phyloP scores from a whole-genome alignment of 2,329 filamentous ascomycete genomes.

The Ophiocordyceps camponoti-leonardi region DNA sequence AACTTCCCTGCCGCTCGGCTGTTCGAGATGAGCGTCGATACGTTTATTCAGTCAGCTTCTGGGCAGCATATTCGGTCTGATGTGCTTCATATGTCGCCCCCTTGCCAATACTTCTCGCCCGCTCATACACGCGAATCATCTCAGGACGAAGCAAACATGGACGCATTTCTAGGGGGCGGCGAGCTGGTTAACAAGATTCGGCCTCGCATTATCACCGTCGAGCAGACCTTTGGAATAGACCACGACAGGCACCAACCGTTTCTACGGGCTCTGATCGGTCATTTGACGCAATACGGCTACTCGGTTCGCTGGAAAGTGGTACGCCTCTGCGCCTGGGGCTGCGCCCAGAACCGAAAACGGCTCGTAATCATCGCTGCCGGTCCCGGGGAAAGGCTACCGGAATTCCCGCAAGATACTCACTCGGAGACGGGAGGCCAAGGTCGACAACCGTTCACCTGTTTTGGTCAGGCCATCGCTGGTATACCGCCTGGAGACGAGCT shows the following conservation, averaged over 20 bases:
- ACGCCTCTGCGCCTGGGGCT: slow-evolving; percentile 30
- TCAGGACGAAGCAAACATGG: slow-evolving; percentile 54
- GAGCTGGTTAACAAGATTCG: slow-evolving; percentile 37
- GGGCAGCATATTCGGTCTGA: slow-evolving; percentile 32
- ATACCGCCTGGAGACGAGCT: slow-evolving; percentile 17
- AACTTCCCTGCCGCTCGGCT: slow-evolving; percentile 40
- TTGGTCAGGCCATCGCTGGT: slow-evolving; percentile 21
- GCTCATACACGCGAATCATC: slow-evolving; percentile 52
- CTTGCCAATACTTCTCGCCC: slow-evolving; percentile 60
- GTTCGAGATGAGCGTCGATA: slow-evolving; percentile 26
- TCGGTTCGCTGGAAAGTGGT: slow-evolving; percentile 53
- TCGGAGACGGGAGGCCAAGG: slow-evolving; percentile 17
- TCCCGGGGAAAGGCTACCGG: slow-evolving; percentile 53
- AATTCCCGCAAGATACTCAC: slow-evolving; percentile 48
- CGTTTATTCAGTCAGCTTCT: slow-evolving; percentile 25
- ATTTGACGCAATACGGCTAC: slow-evolving; percentile 49
- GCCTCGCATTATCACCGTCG: slow-evolving; percentile 58
- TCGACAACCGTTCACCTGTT: slow-evolving; percentile 24
- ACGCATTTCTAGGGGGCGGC: slow-evolving; percentile 34
- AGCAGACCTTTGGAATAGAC: slow-evolving; percentile 59
- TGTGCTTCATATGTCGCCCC: slow-evolving; percentile 57
- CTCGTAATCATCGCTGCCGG: slow-evolving; percentile 41
- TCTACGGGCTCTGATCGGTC: slow-evolving; percentile 42
- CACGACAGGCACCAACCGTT: slow-evolving; percentile 32
- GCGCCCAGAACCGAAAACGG: slow-evolving; percentile 30